Base-by-base conservation (phyloP, 1,139 yeast genomes). In the Hansenula lynferdii region DNA sequence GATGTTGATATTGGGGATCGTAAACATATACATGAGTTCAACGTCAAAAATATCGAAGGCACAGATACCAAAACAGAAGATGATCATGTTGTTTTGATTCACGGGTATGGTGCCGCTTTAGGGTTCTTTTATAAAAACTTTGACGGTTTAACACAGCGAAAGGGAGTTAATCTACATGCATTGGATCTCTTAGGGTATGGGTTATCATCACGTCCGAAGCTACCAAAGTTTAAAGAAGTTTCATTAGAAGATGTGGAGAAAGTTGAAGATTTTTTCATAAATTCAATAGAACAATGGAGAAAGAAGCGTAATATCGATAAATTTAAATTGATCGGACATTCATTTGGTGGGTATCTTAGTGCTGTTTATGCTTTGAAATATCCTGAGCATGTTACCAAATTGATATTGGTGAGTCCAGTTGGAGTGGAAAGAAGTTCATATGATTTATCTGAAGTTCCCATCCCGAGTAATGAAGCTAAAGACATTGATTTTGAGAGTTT, bases 91-190 rank as follows among this genome's bases (percentile, higher is more conserved):
- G 92, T 89, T 5, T 69, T 92, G 48, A 56, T 92, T 14, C 98
- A 92, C 57, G 98, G 98, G 0, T 92, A 87, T 58, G 97, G 96
- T 0, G 96, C 97, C 0, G 85, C 96, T 0, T 65, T 85, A 16
- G 96, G 95, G 14, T 83, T 94, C 54, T 92, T 82, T 64, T 87
- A 86, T 49, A 70, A 85, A 40, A 90, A 87, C 54, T 78, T 86
- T 46, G 80, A 75, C 39, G 76, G 56, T 33, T 66, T 74, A 56
- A 72, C 65, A 42, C 55, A 64, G 64, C 67, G 60, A 33, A 70
- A 66, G 35, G 72, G 61, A 56, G 37, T 46, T 8, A 70, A 74
- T 42, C 54, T 90, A 8, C 94, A 85, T 58, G 89, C 90, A 25
- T 62, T 92, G 24, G 98, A 92, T 56, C 69, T 89, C 55, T 69